Evolutionary conservation across 495 filamentous ascomycete species (phyloP).

Genomic region (Rhypophila decipiens): DNA sequence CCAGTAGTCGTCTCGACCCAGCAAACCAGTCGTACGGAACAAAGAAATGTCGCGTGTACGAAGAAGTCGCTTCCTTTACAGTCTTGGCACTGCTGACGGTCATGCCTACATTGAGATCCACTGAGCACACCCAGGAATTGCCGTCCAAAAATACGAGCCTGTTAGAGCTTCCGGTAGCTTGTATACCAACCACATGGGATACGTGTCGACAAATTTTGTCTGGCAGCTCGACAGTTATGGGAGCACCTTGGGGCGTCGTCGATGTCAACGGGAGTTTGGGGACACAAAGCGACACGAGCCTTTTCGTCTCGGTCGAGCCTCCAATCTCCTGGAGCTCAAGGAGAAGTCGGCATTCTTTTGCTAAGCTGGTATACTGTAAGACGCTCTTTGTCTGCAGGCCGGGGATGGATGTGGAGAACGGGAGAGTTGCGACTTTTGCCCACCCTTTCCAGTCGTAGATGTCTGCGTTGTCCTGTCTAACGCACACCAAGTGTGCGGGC

Average conservation of each 20-base stretch:
- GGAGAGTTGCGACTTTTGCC: not conserved
- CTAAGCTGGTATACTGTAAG: not conserved
- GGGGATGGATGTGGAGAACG: not conserved
- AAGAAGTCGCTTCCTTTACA: not conserved
- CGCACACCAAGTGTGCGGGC: not conserved
- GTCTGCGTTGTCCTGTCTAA: not conserved
- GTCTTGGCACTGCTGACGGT: not conserved
- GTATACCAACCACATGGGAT: not conserved
- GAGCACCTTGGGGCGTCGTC: not conserved
- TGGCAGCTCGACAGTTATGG: too few relatives aligned
- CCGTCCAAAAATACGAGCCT: not conserved
- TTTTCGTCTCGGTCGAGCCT: not conserved
- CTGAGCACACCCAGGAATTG: not conserved
- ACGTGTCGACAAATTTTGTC: too few relatives aligned
- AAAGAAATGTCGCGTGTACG: constrained; percentile 8
- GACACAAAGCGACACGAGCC: not conserved
- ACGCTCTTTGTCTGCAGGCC: not conserved
- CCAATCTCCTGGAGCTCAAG: not conserved
- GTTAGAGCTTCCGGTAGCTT: not conserved
- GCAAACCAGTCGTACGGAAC: constrained; percentile 24
- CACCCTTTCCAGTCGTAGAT: not conserved
- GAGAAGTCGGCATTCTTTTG: not conserved
- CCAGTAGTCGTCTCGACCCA: not conserved
- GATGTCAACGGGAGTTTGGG: not conserved
- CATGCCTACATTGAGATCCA: not conserved